Percentiles rank a stretch among this genome's conserved stretches.
phyloP scores from a whole-genome alignment of 768 basidiomycete genomes.

The Candolleomyces eurysporus region DNA sequence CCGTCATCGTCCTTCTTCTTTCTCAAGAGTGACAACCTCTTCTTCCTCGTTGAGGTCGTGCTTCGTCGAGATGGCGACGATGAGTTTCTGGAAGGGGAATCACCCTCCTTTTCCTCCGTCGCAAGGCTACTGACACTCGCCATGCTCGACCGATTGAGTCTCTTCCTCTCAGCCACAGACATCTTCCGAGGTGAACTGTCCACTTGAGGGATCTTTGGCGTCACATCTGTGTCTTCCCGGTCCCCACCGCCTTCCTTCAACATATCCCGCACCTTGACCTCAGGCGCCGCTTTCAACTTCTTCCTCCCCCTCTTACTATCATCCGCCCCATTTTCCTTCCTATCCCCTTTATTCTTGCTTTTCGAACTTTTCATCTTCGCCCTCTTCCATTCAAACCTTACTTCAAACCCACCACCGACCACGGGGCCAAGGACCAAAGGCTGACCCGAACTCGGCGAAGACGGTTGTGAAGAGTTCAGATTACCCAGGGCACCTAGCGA shows the following conservation, averaged over 20 bases:
- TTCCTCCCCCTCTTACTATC: constrained; percentile 10
- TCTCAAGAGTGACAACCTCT: constrained; percentile 8
- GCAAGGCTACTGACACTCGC: constrained; percentile 22
- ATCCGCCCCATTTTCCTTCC: constrained; percentile 11
- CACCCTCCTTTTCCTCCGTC: background rate
- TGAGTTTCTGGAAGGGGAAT: constrained; percentile 13
- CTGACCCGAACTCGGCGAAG: background rate
- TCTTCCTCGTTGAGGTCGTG: constrained; percentile 15
- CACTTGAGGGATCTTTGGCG: background rate
- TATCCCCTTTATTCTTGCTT: constrained; percentile 19
- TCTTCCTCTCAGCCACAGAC: constrained; percentile 23
- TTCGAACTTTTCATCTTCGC: constrained; percentile 34
- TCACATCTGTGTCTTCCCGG: background rate
- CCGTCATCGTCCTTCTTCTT: background rate
- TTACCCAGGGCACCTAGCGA: background rate
- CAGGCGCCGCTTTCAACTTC: constrained; percentile 13
- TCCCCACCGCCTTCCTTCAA: background rate
- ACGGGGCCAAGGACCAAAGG: constrained; percentile 6
- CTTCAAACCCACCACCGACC: constrained; percentile 52
- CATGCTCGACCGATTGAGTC: constrained; percentile 34
- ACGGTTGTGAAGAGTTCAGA: background rate
- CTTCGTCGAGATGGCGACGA: constrained; percentile 2
- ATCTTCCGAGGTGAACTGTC: constrained; percentile 3
- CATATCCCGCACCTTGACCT: constrained; percentile 3
- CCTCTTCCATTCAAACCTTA: constrained; percentile 79